These are phyloP conservation scores for Ophioceras dolichostomum DNA, from an alignment of 2,329 filamentous ascomycete genomes.

Conservation along the genomic window DNA sequence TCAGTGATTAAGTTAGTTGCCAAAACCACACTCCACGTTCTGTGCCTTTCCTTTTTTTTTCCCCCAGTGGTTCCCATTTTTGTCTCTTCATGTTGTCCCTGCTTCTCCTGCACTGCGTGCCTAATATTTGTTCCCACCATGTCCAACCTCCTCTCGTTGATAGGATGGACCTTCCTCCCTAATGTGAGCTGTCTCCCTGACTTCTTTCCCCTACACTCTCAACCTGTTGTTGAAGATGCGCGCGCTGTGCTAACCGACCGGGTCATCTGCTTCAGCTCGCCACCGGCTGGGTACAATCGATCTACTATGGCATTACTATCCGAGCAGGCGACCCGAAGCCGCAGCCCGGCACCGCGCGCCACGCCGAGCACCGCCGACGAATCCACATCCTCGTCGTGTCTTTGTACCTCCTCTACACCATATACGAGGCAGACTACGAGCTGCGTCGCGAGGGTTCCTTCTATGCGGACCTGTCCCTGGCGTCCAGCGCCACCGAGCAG, in stretches of 20 bases:
- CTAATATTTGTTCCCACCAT: constrained; percentile 21
- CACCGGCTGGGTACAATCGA: constrained; percentile 62
- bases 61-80: too few relatives aligned
- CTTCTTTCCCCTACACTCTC: not conserved
- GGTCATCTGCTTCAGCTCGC: constrained; percentile 47
- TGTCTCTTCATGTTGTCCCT: too few relatives aligned
- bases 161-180: constrained; percentile 46
- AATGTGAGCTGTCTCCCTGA: constrained; percentile 24
- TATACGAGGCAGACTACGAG: constrained; percentile 83
- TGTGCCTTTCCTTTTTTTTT: not conserved
- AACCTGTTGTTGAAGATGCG: not conserved
- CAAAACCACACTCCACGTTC: too few relatives aligned
- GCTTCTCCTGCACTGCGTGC: too few relatives aligned
- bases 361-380: constrained; percentile 60
- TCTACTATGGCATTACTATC: constrained; percentile 82
- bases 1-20: too few relatives aligned
- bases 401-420: constrained; percentile 77
- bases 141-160: constrained; percentile 38
- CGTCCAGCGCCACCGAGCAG: constrained; percentile 55
- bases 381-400: constrained; percentile 77
- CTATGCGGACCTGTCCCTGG: constrained; percentile 65
- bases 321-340: constrained; percentile 80
- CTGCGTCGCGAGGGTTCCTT: constrained; percentile 61
- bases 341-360: constrained; percentile 54
- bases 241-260: constrained; percentile 4